These are phyloP conservation scores for Oryza meyeriana DNA, from an alignment of 176 grass and related monocot genomes.

Conservation along the genomic window DNA sequence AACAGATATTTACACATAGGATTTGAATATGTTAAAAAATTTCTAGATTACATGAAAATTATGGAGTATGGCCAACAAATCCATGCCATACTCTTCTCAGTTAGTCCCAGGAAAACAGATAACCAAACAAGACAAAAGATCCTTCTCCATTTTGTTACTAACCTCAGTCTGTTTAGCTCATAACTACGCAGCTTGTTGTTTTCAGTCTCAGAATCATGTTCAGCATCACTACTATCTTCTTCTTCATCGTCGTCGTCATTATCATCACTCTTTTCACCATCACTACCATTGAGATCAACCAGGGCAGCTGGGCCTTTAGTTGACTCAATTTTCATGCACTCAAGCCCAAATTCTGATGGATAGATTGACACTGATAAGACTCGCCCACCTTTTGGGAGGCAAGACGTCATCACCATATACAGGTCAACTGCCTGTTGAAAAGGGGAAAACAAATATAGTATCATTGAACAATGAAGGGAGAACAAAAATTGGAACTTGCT, in stretches of 20 bases:
- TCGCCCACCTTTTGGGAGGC: constrained; percentile 62
- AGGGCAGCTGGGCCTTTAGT: constrained; percentile 61
- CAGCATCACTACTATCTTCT: constrained; percentile 8
- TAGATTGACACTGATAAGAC: constrained; percentile 69
- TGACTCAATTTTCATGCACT: constrained; percentile 82
- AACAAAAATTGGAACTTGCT: not conserved
- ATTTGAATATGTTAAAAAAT: not conserved
- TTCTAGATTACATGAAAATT: not conserved
- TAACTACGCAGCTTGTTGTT: constrained; percentile 78
- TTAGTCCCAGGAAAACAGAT: not conserved
- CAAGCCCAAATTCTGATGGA: constrained; percentile 84
- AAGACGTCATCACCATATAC: constrained; percentile 87
- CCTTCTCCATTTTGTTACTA: not conserved
- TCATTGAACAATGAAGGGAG: not conserved
- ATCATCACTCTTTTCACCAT: constrained; percentile 11
- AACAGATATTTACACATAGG: not conserved
- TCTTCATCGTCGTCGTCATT: constrained; percentile 5
- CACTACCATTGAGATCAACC: constrained; percentile 34
- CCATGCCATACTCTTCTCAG: not conserved
- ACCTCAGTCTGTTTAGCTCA: constrained; percentile 92
- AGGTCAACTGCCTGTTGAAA: constrained; percentile 74
- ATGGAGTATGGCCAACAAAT: not conserved
- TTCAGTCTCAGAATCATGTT: constrained; percentile 46
- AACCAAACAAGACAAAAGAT: constrained; percentile 9
- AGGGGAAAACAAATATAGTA: not conserved